Base-by-base conservation (phyloP, 1,284 basidiomycete genomes). In the Polyporus tsugae region DNA sequence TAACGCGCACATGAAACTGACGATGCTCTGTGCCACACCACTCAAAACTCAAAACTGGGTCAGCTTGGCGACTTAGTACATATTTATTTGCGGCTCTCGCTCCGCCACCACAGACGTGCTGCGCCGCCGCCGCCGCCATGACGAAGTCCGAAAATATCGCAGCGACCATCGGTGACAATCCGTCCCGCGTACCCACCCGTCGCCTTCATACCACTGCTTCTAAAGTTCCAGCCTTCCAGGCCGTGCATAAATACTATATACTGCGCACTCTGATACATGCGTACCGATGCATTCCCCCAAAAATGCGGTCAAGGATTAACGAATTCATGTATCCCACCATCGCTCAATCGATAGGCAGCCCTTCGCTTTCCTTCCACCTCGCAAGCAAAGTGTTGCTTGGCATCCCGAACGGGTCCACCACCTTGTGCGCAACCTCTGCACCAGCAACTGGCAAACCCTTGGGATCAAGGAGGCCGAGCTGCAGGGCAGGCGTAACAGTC, bases 321-420 rank as follows among this genome's bases (percentile, higher is more conserved):
- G 22, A 11, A 10, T 17, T 15, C 29, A 19, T 7, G 19, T 10
- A 10, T 38, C 35, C 55, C 36, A 58, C 19, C 35, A 22, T 38
- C 55, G 36, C 25, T 75, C 69, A 78, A 10, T 77, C 72, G 58
- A 81, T 77, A 19, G 76, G 64, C 39, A 81, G 74, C 2, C 81
- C 83, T 70, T 82, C 78, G 66, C 82, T 82, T 67, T 81, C 78
- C 59, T 76, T 76, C 84, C 84, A 85, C 69, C 77, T 77, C 38
- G 73, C 64, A 67, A 84, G 76, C 55, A 84, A 71, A 15, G 73
- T 73, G 70, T 84, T 84, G 67, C 82, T 83, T 38, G 84, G 82
- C 60, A 78, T 64, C 6, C 79, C 80, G 49, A 83, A 85, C 2
- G 83, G 83, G 67, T 85, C 79, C 46, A 85, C 60, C 17, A 83